Percentiles rank a stretch among this genome's conserved stretches.
Evolutionary conservation across 805 yeast species (phyloP).

Genomic region (Saturnispora ahearnii): DNA sequence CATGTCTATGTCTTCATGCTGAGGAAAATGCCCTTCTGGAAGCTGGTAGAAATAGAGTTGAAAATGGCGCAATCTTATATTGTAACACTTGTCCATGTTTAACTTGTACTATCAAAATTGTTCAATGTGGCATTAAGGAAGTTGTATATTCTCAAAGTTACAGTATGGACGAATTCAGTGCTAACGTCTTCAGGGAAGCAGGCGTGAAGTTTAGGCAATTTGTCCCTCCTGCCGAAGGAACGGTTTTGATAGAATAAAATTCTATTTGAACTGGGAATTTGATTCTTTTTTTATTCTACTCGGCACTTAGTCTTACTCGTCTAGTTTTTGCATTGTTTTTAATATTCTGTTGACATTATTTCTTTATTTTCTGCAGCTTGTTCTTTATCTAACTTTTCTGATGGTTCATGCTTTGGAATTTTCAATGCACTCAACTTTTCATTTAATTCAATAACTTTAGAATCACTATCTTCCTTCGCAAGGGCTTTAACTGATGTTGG

Average conservation of each 20-base stretch:
- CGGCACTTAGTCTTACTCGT: no score
- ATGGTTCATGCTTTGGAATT: slow-evolving; percentile 8
- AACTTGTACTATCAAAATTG: slow-evolving; percentile 91
- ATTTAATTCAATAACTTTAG: slow-evolving; percentile 4
- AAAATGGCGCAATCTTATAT: slow-evolving; percentile 56
- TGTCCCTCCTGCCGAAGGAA: slow-evolving; percentile 29
- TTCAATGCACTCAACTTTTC: slow-evolving; percentile 8
- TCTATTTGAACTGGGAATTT: background rate
- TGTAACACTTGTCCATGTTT: slow-evolving; percentile 97
- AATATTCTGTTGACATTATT: background rate
- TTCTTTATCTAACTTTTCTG: background rate
- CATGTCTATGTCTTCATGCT: slow-evolving; percentile 92
- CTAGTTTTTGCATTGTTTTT: background rate
- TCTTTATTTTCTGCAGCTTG: background rate
- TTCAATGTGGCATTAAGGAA: slow-evolving; percentile 82
- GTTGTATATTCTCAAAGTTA: slow-evolving; percentile 91
- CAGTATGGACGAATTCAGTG: slow-evolving; percentile 80
- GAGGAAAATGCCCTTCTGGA: slow-evolving; percentile 94
- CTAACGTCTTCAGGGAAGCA: slow-evolving; percentile 62
- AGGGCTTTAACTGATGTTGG: slow-evolving; percentile 1
- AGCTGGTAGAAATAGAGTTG: slow-evolving; percentile 84
- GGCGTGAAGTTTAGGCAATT: slow-evolving; percentile 64
- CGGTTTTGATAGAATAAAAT: slow-evolving; percentile 7
- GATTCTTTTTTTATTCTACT: background rate
- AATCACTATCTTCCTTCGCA: background rate